Evolutionary conservation across 345 rosid genomes (phyloP).

Genomic region (Syzygium jambos): DNA sequence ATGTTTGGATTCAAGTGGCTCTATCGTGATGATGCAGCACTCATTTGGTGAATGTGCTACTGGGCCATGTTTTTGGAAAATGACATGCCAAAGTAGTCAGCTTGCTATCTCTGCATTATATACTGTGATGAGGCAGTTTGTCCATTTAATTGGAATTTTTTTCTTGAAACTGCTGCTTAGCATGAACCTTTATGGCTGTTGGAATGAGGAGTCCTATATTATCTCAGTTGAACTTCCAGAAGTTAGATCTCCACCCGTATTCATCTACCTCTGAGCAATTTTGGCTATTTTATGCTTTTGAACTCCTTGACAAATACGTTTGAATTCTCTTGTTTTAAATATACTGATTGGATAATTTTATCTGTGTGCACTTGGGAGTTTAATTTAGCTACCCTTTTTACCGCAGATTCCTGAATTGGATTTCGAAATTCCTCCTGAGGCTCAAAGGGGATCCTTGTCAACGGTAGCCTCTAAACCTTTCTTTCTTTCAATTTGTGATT

Average conservation of each 20-base stretch:
- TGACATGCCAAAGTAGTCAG: background rate
- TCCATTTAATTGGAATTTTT: background rate
- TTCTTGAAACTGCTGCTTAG: background rate
- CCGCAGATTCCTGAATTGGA: constrained; percentile 82
- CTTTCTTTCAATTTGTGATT: background rate
- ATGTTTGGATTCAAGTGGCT: background rate
- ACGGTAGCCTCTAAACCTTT: constrained; percentile 29
- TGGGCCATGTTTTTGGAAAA: background rate
- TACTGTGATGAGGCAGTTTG: background rate
- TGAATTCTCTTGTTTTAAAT: background rate
- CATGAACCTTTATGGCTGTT: background rate
- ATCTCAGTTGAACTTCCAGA: background rate
- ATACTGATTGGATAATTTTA: background rate
- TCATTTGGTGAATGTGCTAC: background rate
- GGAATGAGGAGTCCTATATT: background rate
- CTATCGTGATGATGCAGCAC: background rate
- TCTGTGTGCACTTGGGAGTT: background rate
- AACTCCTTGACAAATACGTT: background rate
- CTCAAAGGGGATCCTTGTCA: constrained; percentile 88
- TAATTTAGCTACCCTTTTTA: background rate
- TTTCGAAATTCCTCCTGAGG: constrained; percentile 96
- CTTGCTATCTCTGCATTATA: background rate
- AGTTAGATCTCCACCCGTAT: background rate
- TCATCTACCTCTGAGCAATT: background rate
- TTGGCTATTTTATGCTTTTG: background rate